Evolutionary conservation across 192 early-diverging fungal species (phyloP).

Genomic region (Umbelopsis isabellina): DNA sequence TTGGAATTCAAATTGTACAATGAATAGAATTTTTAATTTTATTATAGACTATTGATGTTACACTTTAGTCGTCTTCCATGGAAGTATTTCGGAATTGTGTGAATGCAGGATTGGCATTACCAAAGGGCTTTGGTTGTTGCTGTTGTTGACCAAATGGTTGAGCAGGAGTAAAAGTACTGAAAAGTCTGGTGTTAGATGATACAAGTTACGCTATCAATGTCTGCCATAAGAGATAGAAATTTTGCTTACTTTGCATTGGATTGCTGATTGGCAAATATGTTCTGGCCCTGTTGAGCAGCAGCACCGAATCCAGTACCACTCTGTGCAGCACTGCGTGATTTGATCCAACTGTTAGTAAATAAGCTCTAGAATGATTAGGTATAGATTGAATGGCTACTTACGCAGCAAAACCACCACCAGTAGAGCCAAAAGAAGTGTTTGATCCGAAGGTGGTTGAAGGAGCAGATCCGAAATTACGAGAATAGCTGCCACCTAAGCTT

Average conservation of each 20-base stretch:
- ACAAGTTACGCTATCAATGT: too few relatives aligned
- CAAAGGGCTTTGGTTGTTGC: neutral
- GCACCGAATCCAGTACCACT: constrained; percentile 1
- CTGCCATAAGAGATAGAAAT: neutral
- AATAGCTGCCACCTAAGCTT: neutral
- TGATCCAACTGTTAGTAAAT: neutral
- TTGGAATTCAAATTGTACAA: neutral
- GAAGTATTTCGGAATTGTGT: neutral
- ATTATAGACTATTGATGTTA: neutral
- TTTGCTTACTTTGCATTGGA: neutral
- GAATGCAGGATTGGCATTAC: constrained; percentile 13
- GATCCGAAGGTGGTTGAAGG: constrained; percentile 13
- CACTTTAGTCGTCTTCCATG: neutral
- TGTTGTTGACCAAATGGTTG: constrained; percentile 3
- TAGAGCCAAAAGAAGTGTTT: constrained; percentile 7
- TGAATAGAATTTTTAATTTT: neutral
- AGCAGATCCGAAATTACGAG: neutral
- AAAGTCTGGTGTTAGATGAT: too few relatives aligned
- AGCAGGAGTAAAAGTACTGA: neutral
- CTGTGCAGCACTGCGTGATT: neutral
- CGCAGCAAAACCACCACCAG: constrained; percentile 8
- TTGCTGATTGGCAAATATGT: neutral
- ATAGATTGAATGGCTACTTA: neutral
- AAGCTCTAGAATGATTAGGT: too few relatives aligned
- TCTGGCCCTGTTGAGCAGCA: constrained; percentile 2